Base-by-base conservation (phyloP, 2,329 filamentous ascomycete species). In the Waltergamsia citrina region DNA sequence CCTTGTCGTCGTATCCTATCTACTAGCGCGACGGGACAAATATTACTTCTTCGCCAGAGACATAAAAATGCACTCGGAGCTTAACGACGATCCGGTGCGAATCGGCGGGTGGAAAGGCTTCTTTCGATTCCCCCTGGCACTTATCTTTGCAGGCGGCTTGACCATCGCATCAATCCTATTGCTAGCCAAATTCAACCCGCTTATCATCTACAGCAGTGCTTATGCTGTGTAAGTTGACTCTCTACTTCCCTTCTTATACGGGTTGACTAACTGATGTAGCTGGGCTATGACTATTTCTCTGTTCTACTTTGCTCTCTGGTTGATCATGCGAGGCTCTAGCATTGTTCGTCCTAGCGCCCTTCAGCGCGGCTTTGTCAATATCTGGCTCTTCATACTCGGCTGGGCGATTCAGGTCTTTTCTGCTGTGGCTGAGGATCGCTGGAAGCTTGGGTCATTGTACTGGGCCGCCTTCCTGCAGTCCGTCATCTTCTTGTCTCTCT, bases 161-260 rank as follows among this genome's bases (percentile, higher is more conserved):
- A 75, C 82, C 0, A 55, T 93, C 17, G 84, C 75, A 1, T 66
- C 85, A 14, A 81, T 84, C 2, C 83, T 83, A 44, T 58, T 96
- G 33, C 49, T 94, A 27, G 74, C 74, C 24, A 93, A 92, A 55
- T 62, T 90, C 51, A 96, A 96, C 50, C 87, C 90, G 2, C 73
- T 85, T 47, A 86, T 96, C 46, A 66, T 92, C n/a, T 92, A 95
- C 60, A 88, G 85, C 58, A 93, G 83, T 47, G 71, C 79, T 31
- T 96, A 92, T 53, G 70, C 84, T 5, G 81, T 95, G 49, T 71
- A 51, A 54, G 67, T 24, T 18, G 25, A 7, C 15, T 19, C 15
- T 16, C 18, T 6, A 7, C 7, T 4, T 7, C 12, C 24, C 8
- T 12, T 5, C 27, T n/a, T 3, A 12, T n/a, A 22, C 16, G n/a